These are phyloP conservation scores for Zygoascus bituminiphila DNA, from an alignment of 805 yeast genomes.

Conservation along the genomic window DNA sequence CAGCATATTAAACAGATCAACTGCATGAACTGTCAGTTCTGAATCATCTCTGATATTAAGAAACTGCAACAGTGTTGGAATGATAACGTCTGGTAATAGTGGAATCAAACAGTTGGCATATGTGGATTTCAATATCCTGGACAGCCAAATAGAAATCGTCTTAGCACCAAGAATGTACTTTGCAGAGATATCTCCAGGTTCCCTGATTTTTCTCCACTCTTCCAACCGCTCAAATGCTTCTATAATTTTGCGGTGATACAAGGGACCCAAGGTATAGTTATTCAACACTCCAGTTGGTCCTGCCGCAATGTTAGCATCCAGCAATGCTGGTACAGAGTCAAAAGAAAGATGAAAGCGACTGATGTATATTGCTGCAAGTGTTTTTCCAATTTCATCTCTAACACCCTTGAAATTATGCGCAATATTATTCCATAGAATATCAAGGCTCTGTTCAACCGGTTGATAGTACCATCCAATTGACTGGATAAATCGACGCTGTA, in stretches of 20 bases:
- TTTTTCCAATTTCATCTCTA: slow-evolving; percentile 55
- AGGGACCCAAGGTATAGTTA: slow-evolving; percentile 24
- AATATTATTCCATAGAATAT: slow-evolving; percentile 38
- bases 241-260: slow-evolving; percentile 33
- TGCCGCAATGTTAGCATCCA: slow-evolving; percentile 30
- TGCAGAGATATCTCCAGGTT: slow-evolving; percentile 33
- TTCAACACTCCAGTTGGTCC: slow-evolving; percentile 32
- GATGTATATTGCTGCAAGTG: slow-evolving; percentile 42
- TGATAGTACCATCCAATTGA: slow-evolving; percentile 49
- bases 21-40: slow-evolving; percentile 41
- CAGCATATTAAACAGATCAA: slow-evolving; percentile 37
- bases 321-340: slow-evolving; percentile 33
- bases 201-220: slow-evolving; percentile 27
- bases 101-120: slow-evolving; percentile 46
- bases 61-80: slow-evolving; percentile 63
- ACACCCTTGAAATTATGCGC: slow-evolving; percentile 68
- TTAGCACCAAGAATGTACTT: slow-evolving; percentile 58
- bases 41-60: slow-evolving; percentile 72
- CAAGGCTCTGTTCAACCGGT: slow-evolving; percentile 36
- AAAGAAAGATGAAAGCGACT: slow-evolving; percentile 38
- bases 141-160: slow-evolving; percentile 55
- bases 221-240: slow-evolving; percentile 39
- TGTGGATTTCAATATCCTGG: slow-evolving; percentile 45
- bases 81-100: slow-evolving; percentile 41
- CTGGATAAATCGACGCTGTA: slow-evolving; percentile 44